Percentiles rank a stretch among this genome's conserved stretches.
These are phyloP conservation scores for Asterella californica DNA, from an alignment of 225 moss, liverwort and hornwort genomes.

Conservation along the genomic window DNA sequence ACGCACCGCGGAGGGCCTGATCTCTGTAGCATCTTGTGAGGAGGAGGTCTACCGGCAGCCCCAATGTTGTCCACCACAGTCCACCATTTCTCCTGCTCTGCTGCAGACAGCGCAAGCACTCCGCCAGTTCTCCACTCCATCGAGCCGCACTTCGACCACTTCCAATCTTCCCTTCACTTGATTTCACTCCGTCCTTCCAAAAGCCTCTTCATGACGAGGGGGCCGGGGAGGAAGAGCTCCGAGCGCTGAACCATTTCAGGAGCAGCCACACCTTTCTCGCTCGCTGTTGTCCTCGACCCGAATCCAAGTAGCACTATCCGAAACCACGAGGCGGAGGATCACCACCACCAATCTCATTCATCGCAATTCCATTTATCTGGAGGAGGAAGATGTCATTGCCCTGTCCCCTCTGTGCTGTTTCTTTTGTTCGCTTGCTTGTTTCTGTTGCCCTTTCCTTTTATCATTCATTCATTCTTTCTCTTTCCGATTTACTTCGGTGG, in stretches of 20 bases:
- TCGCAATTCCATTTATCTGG: background rate
- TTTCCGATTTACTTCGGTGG: background rate
- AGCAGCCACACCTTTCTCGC: background rate
- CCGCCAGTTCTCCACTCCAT: conserved; percentile 19
- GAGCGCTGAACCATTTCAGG: background rate
- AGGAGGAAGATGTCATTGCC: background rate
- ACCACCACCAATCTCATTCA: background rate
- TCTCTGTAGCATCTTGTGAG: background rate
- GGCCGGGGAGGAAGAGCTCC: background rate
- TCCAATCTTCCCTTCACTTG: background rate
- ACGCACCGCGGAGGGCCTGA: background rate
- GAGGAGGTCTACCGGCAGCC: background rate
- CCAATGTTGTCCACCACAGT: background rate
- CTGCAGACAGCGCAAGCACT: conserved; percentile 10
- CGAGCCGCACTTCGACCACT: too few species aligned
- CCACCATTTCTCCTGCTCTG: conserved; percentile 19
- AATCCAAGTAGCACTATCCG: background rate
- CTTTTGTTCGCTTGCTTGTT: too few species aligned
- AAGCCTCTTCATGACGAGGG: background rate
- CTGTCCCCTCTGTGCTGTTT: background rate
- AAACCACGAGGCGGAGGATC: background rate
- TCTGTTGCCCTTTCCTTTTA: background rate
- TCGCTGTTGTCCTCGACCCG: background rate
- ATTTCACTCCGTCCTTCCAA: background rate
- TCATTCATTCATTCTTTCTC: background rate